These are phyloP conservation scores for Austroboletus eburneus DNA, from an alignment of 768 basidiomycete species.

Conservation along the genomic window DNA sequence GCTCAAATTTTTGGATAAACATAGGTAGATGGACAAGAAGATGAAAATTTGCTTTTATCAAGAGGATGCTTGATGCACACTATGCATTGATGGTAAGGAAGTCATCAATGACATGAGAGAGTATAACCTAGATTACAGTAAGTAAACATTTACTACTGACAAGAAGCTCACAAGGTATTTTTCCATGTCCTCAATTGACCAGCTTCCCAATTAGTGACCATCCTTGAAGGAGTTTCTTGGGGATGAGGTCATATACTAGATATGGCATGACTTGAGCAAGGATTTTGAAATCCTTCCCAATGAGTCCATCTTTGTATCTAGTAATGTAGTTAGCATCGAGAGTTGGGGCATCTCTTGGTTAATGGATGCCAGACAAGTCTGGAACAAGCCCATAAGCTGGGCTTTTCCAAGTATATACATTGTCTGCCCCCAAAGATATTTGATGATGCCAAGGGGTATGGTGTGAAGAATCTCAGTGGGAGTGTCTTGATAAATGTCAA, in stretches of 20 bases:
- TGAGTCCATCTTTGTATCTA: conserved; percentile 27
- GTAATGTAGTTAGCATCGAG: conserved; percentile 31
- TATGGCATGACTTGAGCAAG: conserved; percentile 30
- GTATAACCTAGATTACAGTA: too few relatives aligned
- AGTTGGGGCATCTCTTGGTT: conserved; percentile 12
- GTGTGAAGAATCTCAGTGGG: conserved; percentile 34
- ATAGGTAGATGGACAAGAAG: conserved; percentile 27
- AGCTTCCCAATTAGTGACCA: conserved; percentile 35
- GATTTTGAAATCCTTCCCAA: conserved; percentile 32
- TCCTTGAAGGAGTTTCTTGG: conserved; percentile 18
- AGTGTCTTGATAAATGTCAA: conserved; percentile 31
- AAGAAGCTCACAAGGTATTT: too few relatives aligned
- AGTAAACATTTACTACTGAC: too few relatives aligned
- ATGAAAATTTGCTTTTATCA: conserved; percentile 32
- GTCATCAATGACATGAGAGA: conserved; percentile 20
- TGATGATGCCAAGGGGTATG: conserved; percentile 31
- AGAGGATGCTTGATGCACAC: conserved; percentile 23
- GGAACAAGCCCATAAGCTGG: conserved; percentile 17
- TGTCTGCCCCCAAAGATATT: conserved; percentile 32
- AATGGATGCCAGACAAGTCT: conserved; percentile 23
- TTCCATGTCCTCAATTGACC: conserved; percentile 34
- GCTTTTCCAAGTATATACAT: conserved; percentile 21
- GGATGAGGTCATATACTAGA: conserved; percentile 30
- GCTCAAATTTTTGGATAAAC: conserved; percentile 24
- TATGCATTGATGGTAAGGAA: conserved; percentile 18